Percentiles rank a stretch among this genome's conserved stretches.
Evolutionary conservation across 208 protist species (phyloP).

Genomic region (Tritrichomonas foetus): DNA sequence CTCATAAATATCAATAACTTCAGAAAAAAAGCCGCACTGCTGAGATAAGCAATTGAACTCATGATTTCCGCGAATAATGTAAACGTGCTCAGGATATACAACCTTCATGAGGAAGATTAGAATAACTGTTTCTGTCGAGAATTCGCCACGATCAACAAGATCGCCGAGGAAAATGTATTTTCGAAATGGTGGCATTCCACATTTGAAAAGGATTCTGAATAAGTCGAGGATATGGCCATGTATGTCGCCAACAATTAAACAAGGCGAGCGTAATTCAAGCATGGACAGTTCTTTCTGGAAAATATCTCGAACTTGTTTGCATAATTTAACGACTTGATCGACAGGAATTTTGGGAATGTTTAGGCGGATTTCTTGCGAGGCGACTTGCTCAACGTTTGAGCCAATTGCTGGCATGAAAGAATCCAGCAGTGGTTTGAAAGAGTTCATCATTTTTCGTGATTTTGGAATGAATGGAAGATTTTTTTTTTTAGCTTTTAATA

Average conservation of each 20-base stretch:
- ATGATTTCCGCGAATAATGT: slow-evolving; percentile 81
- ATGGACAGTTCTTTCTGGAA: neutral
- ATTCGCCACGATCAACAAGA: neutral
- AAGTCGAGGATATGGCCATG: slow-evolving; percentile 26
- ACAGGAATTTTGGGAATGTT: too few relatives aligned
- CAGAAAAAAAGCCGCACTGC: slow-evolving; percentile 78
- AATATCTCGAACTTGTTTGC: neutral
- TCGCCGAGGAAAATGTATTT: slow-evolving; percentile 37
- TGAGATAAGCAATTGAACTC: slow-evolving; percentile 80
- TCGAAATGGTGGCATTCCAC: neutral
- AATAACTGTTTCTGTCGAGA: neutral
- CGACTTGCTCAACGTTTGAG: too few relatives aligned
- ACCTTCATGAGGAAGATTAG: neutral
- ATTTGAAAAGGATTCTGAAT: neutral
- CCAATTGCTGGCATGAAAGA: too few relatives aligned
- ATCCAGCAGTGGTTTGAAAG: too few relatives aligned
- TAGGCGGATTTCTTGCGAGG: too few relatives aligned
- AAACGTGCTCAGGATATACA: slow-evolving; percentile 72
- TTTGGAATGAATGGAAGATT: too few relatives aligned
- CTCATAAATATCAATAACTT: slow-evolving; percentile 73
- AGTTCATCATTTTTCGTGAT: too few relatives aligned
- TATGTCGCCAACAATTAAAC: neutral
- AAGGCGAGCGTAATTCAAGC: neutral
- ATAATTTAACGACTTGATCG: neutral
- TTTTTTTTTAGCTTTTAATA: too few relatives aligned